Percentiles rank a stretch among this genome's conserved stretches.
Conservation (phyloP, 208 protist genomes). For the Entamoeba histolytica region DNA sequence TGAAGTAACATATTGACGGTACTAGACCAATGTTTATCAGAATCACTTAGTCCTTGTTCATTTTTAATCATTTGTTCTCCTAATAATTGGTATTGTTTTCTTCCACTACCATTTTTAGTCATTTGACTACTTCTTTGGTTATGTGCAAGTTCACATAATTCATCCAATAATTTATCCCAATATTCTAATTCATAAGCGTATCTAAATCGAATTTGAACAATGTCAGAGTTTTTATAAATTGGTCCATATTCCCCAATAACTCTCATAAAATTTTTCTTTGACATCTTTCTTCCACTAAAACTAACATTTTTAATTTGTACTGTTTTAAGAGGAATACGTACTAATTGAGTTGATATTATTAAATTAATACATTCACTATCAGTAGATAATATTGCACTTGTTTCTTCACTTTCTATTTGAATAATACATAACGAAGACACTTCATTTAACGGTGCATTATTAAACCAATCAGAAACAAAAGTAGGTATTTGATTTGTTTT, state of each 20-base stretch:
- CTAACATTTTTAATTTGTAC: not conserved
- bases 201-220: not conserved
- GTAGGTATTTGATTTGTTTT: not conserved
- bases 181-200: not conserved
- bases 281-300: not conserved
- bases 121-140: not conserved
- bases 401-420: not conserved
- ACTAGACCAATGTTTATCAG: not conserved
- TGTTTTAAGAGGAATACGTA: not conserved
- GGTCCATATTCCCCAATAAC: not conserved
- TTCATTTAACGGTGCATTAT: not conserved
- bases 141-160: not conserved
- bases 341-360: not conserved
- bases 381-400: not conserved
- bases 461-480: not conserved
- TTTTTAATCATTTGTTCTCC: not conserved
- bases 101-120: not conserved
- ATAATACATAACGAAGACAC: not conserved
- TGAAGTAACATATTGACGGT: not conserved
- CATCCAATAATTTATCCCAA: not conserved
- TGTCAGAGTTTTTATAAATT: not conserved
- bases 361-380: not conserved
- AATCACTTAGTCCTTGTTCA: not conserved
- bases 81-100: not conserved
- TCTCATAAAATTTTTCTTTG: not conserved